Evolutionary conservation across 1,284 basidiomycete species (phyloP).

Genomic region (Schizopora paradoxa): DNA sequence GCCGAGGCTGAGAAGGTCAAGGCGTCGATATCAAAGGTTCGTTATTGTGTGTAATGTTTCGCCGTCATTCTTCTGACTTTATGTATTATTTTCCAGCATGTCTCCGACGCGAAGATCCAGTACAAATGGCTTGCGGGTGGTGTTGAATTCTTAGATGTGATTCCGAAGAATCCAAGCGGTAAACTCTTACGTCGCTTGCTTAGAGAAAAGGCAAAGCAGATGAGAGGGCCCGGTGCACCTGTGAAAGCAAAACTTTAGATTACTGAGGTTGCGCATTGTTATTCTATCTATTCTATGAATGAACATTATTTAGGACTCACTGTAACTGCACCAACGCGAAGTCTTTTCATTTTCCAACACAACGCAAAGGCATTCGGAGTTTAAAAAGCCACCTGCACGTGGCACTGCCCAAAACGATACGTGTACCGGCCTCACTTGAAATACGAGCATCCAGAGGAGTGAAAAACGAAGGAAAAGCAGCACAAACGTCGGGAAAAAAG

Average conservation of each 20-base stretch:
- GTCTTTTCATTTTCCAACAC: constrained; percentile 20
- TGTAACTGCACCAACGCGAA: not conserved
- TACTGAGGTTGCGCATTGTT: too few relatives aligned
- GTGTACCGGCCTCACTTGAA: not conserved
- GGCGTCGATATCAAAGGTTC: constrained; percentile 42
- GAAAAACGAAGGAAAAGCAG: not conserved
- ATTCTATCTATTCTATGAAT: too few relatives aligned
- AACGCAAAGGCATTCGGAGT: not conserved
- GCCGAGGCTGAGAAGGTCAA: constrained; percentile 38
- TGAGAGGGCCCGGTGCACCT: constrained; percentile 9
- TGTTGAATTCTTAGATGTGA: constrained; percentile 58
- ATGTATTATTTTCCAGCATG: constrained; percentile 41
- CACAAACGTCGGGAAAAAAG: not conserved
- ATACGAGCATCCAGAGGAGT: not conserved
- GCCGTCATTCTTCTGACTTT: not conserved
- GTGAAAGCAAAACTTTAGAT: constrained; percentile 10
- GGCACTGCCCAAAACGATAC: not conserved
- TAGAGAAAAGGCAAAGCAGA: constrained; percentile 40
- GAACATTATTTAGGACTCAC: not conserved
- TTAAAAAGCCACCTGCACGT: not conserved
- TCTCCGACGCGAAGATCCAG: constrained; percentile 60
- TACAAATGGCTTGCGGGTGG: constrained; percentile 71
- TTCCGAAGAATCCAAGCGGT: constrained; percentile 72
- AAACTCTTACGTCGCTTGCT: constrained; percentile 56
- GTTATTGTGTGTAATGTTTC: constrained; percentile 14